Conservation (phyloP, 768 basidiomycete genomes). For the Russula dissimulans region DNA sequence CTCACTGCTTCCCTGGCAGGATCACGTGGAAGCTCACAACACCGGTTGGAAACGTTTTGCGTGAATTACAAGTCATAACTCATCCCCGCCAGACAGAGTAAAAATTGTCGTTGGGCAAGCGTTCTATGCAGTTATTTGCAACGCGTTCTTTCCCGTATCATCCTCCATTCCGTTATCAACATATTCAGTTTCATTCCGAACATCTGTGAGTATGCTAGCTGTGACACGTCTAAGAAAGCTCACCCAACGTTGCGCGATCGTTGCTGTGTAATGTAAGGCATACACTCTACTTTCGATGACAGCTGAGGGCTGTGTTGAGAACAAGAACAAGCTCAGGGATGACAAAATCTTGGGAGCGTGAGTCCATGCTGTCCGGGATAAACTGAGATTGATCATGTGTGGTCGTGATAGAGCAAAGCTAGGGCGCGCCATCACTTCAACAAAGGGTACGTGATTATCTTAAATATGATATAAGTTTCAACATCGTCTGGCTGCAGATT, state of each 20-base stretch:
- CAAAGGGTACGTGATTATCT: constrained; percentile 6
- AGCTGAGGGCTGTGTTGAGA: constrained; percentile 12
- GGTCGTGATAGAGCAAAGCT: not conserved
- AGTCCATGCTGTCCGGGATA: not conserved
- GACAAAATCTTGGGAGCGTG: constrained; percentile 12
- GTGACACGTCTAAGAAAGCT: not conserved
- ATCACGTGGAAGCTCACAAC: constrained; percentile 12
- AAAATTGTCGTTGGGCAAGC: constrained; percentile 16
- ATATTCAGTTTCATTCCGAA: constrained; percentile 10
- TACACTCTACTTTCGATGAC: constrained; percentile 16
- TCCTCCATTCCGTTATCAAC: not conserved
- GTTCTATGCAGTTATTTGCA: constrained; percentile 15
- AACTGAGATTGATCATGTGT: not conserved
- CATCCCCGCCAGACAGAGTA: constrained; percentile 6
- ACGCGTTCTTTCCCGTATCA: constrained; percentile 11
- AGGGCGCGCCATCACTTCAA: constrained; percentile 5
- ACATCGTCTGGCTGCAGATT: constrained; percentile 3
- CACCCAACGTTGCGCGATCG: not conserved
- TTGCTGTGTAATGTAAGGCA: not conserved
- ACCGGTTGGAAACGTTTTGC: constrained; percentile 1
- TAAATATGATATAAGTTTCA: not conserved
- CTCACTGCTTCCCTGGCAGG: not conserved
- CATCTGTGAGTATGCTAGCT: constrained; percentile 9
- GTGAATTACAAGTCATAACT: not conserved
- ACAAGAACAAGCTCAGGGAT: constrained; percentile 16